These are phyloP conservation scores for Amaranthus hypochondriacus DNA, from an alignment of 148 eudicot genomes.

Conservation along the genomic window DNA sequence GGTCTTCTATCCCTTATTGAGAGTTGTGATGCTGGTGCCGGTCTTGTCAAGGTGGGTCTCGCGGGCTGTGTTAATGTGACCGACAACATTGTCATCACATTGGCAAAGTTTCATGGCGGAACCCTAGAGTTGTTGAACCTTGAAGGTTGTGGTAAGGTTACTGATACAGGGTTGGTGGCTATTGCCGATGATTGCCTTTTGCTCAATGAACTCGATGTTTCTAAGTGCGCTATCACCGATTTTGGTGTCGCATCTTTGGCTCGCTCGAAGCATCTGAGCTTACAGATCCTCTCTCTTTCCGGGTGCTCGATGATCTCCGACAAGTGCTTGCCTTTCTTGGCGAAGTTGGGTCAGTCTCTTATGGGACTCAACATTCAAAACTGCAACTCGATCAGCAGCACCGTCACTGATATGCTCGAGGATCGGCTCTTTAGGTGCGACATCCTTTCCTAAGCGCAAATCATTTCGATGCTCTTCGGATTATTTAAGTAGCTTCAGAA, in stretches of 20 bases:
- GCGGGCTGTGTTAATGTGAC: constrained; percentile 64
- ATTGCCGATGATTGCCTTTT: constrained; percentile 53
- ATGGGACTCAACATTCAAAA: constrained; percentile 64
- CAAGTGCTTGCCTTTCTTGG: constrained; percentile 49
- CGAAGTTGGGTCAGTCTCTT: constrained; percentile 55
- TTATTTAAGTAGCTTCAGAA: constrained; percentile 13
- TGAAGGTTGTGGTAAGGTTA: constrained; percentile 58
- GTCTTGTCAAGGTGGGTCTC: constrained; percentile 50
- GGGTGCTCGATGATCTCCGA: constrained; percentile 57
- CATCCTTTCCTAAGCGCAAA: constrained; percentile 45
- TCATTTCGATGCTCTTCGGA: neutral
- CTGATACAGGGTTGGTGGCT: constrained; percentile 53
- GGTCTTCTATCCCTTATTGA: constrained; percentile 57
- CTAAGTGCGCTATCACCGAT: constrained; percentile 57
- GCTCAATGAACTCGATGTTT: constrained; percentile 64
- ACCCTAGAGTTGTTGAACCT: constrained; percentile 66
- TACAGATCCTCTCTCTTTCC: constrained; percentile 53
- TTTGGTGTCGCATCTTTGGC: constrained; percentile 57
- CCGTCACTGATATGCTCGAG: constrained; percentile 44
- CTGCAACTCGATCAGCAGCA: constrained; percentile 54
- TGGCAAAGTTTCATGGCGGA: constrained; percentile 55
- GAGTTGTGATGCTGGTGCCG: constrained; percentile 37
- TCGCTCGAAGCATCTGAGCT: constrained; percentile 39
- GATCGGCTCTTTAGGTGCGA: constrained; percentile 58
- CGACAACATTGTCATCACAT: constrained; percentile 42